Evolutionary conservation across 2,329 filamentous ascomycete species (phyloP).

Genomic region (Lecanicillium sp.): DNA sequence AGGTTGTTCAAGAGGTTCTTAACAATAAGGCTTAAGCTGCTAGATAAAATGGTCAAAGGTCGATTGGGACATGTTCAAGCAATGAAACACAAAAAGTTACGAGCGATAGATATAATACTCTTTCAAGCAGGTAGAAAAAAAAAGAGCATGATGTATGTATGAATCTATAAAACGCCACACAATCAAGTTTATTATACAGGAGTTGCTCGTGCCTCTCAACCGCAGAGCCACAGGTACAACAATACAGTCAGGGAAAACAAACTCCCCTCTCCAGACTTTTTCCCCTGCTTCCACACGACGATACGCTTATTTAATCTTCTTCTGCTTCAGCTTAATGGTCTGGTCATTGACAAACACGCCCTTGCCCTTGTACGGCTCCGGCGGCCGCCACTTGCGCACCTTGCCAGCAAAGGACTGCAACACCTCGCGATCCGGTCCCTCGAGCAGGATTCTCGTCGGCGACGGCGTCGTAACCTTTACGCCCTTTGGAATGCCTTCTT

Average conservation of each 20-base stretch:
- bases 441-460: constrained; percentile 82
- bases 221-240: background rate
- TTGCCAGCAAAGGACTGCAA: constrained; percentile 87
- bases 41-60: too few relatives aligned
- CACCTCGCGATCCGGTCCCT: constrained; percentile 77
- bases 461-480: constrained; percentile 83
- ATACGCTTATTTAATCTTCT: constrained; percentile 70
- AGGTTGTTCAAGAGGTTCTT: constrained; percentile 75
- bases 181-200: background rate
- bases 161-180: too few relatives aligned
- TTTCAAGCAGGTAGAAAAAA: too few relatives aligned
- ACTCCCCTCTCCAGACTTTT: background rate
- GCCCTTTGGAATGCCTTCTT: constrained; percentile 73
- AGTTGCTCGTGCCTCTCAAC: background rate
- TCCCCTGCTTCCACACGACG: background rate
- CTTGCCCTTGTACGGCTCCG: constrained; percentile 99
- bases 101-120: too few relatives aligned
- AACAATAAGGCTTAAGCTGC: constrained; percentile 21
- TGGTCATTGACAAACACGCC: constrained; percentile 97
- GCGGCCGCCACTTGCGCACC: constrained; percentile 80
- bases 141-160: too few relatives aligned
- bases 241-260: constrained; percentile 3
- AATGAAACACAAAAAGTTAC: too few relatives aligned
- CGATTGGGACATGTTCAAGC: too few relatives aligned
- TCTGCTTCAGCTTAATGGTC: constrained; percentile 96